These are phyloP conservation scores for Pluteus cervinus DNA, from an alignment of 768 basidiomycete genomes.

Conservation along the genomic window DNA sequence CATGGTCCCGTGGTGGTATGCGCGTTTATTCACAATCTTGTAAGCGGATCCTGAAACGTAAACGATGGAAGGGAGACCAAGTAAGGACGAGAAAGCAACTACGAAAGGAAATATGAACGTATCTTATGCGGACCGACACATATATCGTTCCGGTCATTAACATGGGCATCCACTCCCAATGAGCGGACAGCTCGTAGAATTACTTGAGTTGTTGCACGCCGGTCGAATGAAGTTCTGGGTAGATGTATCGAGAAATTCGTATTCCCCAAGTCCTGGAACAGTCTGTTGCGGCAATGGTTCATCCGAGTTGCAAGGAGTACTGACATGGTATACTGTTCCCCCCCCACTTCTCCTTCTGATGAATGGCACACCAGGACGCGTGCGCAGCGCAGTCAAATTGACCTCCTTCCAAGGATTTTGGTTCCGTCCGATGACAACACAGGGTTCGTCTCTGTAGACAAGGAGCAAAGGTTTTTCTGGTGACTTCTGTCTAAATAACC, in stretches of 20 bases:
- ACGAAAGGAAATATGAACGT: slow-evolving; percentile 30
- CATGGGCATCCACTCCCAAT: slow-evolving; percentile 67
- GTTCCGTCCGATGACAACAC: slow-evolving; percentile 91
- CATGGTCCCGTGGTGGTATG: slow-evolving; percentile 99
- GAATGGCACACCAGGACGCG: slow-evolving; percentile 55
- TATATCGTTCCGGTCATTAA: slow-evolving; percentile 91
- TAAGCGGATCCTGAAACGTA: slow-evolving; percentile 98
- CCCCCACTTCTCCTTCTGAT: slow-evolving; percentile 87
- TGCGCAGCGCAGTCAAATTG: slow-evolving; percentile 56
- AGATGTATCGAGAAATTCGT: slow-evolving; percentile 96
- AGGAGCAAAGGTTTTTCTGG: slow-evolving; percentile 68
- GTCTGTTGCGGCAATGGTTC: not conserved
- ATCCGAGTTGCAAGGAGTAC: slow-evolving; percentile 17
- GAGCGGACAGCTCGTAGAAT: slow-evolving; percentile 70
- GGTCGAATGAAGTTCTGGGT: slow-evolving; percentile 74
- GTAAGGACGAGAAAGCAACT: slow-evolving; percentile 1
- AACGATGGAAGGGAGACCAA: slow-evolving; percentile 12
- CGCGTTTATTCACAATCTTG: slow-evolving; percentile 84
- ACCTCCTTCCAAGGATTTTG: slow-evolving; percentile 99
- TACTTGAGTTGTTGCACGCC: slow-evolving; percentile 71
- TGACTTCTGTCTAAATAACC: slow-evolving; percentile 67
- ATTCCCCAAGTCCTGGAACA: slow-evolving; percentile 86
- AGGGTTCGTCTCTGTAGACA: slow-evolving; percentile 82
- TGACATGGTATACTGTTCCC: slow-evolving; percentile 93
- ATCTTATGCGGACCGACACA: slow-evolving; percentile 87